Evolutionary conservation across 208 protist genomes (phyloP).

Genomic region (Crithidia acanthocephali): DNA sequence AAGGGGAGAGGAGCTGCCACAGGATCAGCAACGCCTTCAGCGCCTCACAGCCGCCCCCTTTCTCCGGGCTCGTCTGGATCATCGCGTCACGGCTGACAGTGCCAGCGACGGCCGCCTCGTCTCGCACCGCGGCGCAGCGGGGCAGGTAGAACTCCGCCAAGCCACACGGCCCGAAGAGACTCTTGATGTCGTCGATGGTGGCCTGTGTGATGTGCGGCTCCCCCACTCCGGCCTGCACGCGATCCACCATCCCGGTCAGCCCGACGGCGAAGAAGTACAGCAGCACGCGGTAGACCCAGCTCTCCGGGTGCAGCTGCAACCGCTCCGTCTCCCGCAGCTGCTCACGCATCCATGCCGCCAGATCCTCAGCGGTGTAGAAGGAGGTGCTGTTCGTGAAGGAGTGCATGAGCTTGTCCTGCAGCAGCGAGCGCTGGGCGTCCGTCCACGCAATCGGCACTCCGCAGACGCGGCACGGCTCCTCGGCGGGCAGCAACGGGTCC

Average conservation of each 20-base stretch:
- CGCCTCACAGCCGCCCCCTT: constrained; percentile 49
- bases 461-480: constrained; percentile 38
- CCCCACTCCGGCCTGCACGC: constrained; percentile 2
- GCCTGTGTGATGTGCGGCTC: constrained; percentile 22
- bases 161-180: constrained; percentile 30
- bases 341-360: constrained; percentile 45
- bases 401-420: constrained; percentile 27
- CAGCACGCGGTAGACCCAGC: constrained; percentile 77
- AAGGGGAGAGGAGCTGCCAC: constrained; percentile 61
- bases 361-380: constrained; percentile 19
- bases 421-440: constrained; percentile 20
- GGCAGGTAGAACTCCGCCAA: constrained; percentile 29
- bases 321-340: constrained; percentile 33
- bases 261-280: constrained; percentile 48
- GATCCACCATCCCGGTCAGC: constrained; percentile 40
- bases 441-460: constrained; percentile 33
- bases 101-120: constrained; percentile 3
- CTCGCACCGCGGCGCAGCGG: constrained; percentile 16
- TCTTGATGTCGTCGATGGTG: constrained; percentile 13
- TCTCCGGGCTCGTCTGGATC: constrained; percentile 13
- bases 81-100: constrained; percentile 11
- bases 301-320: constrained; percentile 51
- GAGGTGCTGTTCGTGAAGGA: constrained; percentile 43
- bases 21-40: constrained; percentile 56
- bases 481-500: constrained; percentile 35